These are phyloP conservation scores for Rhynchospora pubera DNA, from an alignment of 176 grass and related monocot species.

Conservation along the genomic window DNA sequence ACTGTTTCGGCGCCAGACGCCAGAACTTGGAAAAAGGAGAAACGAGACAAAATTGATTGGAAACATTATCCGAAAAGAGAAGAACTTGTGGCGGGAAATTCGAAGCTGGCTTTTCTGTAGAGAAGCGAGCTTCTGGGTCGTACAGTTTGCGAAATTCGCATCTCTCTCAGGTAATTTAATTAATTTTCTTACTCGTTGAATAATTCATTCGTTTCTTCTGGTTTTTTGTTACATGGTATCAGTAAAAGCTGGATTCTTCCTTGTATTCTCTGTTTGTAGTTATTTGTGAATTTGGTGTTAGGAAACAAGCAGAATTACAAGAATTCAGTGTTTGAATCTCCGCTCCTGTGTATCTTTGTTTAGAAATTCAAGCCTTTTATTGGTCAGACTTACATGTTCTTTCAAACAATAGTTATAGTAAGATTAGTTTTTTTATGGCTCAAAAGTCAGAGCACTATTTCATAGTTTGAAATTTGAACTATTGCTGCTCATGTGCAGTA, in stretches of 20 bases:
- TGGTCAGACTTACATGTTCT: not conserved
- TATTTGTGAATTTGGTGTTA: not conserved
- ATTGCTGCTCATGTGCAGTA: not conserved
- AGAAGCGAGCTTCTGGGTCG: not conserved
- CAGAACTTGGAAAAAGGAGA: not conserved
- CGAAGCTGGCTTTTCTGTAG: not conserved
- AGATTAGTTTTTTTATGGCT: not conserved
- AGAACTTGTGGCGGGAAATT: slow-evolving; percentile 17
- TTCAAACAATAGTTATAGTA: not conserved
- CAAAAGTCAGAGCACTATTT: not conserved
- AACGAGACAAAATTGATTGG: not conserved
- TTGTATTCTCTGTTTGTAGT: not conserved
- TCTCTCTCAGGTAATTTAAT: not conserved
- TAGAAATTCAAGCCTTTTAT: not conserved
- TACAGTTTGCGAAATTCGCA: not conserved
- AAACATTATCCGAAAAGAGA: not conserved
- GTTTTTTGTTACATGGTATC: not conserved
- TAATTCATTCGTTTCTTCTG: not conserved
- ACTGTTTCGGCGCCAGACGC: not conserved
- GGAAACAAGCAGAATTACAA: not conserved
- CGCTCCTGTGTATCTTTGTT: not conserved
- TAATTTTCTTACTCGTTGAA: not conserved
- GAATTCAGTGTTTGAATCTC: not conserved
- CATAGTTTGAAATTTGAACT: slow-evolving; percentile 1
- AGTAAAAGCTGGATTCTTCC: not conserved